Conservation (phyloP, 495 filamentous ascomycete species). For the Aspergillus leporis region DNA sequence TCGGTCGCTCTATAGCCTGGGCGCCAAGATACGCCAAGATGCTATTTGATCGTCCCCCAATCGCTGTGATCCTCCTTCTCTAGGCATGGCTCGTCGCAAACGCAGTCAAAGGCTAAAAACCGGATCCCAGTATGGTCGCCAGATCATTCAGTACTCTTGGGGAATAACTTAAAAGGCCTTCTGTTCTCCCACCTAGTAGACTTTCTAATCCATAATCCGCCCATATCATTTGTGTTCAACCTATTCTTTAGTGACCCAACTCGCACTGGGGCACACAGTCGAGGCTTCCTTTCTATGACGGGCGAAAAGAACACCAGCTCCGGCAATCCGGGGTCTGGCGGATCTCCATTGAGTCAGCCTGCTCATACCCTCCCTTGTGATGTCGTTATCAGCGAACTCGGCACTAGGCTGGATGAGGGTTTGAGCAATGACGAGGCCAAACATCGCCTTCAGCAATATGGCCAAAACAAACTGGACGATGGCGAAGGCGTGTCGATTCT, state of each 20-base stretch:
- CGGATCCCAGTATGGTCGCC: background rate
- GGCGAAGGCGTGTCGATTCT: slow-evolving; percentile 57
- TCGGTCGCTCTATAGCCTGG: background rate
- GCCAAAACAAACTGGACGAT: slow-evolving; percentile 62
- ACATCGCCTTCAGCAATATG: slow-evolving; percentile 55
- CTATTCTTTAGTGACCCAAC: background rate
- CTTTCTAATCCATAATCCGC: background rate
- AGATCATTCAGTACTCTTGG: background rate
- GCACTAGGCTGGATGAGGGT: slow-evolving; percentile 60
- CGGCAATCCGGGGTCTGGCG: slow-evolving; percentile 2
- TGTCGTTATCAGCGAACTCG: slow-evolving; percentile 57
- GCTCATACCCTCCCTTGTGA: slow-evolving; percentile 63
- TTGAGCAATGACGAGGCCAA: slow-evolving; percentile 56
- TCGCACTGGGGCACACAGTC: background rate
- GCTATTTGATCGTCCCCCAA: background rate
- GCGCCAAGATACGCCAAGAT: background rate
- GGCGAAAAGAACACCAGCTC: slow-evolving; percentile 2
- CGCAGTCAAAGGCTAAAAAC: background rate
- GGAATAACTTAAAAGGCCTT: background rate
- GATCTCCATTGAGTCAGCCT: slow-evolving; percentile 37
- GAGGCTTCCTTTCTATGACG: slow-evolving; percentile 4
- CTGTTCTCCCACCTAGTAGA: background rate
- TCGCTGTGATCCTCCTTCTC: background rate
- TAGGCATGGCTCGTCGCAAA: background rate
- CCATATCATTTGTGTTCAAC: background rate